A percentile compares a stretch with the other conserved stretches of the same genome.
Evolutionary conservation across 1,139 yeast genomes (phyloP).

Genomic region (Wickerhamomyces sp.): DNA sequence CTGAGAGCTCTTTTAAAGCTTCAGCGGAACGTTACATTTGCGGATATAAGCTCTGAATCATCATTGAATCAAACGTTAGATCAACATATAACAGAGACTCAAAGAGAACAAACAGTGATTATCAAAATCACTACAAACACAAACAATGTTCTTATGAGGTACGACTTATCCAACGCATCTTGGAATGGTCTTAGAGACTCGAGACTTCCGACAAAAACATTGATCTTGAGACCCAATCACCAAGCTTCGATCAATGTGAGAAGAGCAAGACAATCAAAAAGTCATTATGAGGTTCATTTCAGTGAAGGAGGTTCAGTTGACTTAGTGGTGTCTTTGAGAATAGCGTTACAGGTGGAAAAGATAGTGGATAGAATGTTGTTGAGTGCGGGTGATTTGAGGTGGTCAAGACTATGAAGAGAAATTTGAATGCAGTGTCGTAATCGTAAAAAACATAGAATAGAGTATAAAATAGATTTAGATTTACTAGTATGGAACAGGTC

Average conservation of each 20-base stretch:
- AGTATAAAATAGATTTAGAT: too few species aligned
- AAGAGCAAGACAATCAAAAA: not conserved
- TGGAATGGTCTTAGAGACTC: conserved; percentile 1
- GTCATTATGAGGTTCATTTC: not conserved
- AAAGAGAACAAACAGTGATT: not conserved
- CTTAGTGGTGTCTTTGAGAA: not conserved
- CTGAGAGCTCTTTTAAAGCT: not conserved
- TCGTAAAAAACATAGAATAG: too few species aligned
- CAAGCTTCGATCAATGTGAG: not conserved
- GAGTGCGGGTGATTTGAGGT: not conserved
- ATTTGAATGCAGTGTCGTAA: too few species aligned
- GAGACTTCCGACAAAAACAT: not conserved
- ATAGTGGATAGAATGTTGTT: not conserved
- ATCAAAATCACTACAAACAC: not conserved
- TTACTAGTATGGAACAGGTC: too few species aligned
- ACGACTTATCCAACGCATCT: not conserved
- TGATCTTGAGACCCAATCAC: not conserved
- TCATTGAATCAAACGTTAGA: not conserved
- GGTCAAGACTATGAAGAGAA: conserved; percentile 1
- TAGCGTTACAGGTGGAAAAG: not conserved
- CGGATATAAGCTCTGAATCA: not conserved
- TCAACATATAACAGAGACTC: not conserved
- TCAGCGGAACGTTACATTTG: not conserved
- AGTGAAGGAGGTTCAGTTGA: not conserved
- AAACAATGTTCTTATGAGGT: not conserved